Evolutionary conservation across 2,329 filamentous ascomycete species (phyloP).

Genomic region (Nothophaeocryptopus gaeumannii): DNA sequence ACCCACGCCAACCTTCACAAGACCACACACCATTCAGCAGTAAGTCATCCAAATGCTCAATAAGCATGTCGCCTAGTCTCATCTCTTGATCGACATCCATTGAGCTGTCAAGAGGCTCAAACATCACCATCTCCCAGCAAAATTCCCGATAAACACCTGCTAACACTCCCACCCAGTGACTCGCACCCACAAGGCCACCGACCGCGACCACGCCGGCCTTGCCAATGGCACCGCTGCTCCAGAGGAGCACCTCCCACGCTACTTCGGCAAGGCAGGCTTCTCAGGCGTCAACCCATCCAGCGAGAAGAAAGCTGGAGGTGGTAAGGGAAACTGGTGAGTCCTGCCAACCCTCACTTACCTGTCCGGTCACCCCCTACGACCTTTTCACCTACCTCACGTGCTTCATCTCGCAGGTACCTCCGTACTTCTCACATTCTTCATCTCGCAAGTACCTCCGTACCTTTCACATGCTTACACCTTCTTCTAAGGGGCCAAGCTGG

Average conservation of each 20-base stretch:
- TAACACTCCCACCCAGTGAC: slow-evolving; percentile 65
- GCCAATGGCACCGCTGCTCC: slow-evolving; percentile 69
- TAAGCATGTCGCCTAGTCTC: background rate
- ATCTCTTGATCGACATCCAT: slow-evolving; percentile 6
- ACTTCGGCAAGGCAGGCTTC: slow-evolving; percentile 85
- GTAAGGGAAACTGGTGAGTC: slow-evolving; percentile 88
- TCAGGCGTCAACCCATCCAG: slow-evolving; percentile 82
- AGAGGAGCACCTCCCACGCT: slow-evolving; percentile 78
- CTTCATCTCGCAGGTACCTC: background rate
- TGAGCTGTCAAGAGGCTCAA: slow-evolving; percentile 8
- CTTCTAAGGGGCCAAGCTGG: slow-evolving; percentile 71
- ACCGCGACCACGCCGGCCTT: slow-evolving; percentile 80
- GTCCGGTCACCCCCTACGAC: slow-evolving; percentile 14
- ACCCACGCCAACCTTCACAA: too few species aligned
- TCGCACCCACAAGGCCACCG: slow-evolving; percentile 92
- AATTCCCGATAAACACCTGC: slow-evolving; percentile 4
- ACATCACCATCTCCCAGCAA: background rate
- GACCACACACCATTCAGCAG: slow-evolving; percentile 3
- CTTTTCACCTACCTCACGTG: background rate
- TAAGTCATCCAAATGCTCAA: background rate
- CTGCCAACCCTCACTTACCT: slow-evolving; percentile 4
- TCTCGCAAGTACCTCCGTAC: background rate
- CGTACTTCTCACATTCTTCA: slow-evolving; percentile 1
- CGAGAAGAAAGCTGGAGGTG: slow-evolving; percentile 93
- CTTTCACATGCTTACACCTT: slow-evolving; percentile 4